phyloP scores from a whole-genome alignment of 2,329 filamentous ascomycete species.

The Passalora sequoiae region DNA sequence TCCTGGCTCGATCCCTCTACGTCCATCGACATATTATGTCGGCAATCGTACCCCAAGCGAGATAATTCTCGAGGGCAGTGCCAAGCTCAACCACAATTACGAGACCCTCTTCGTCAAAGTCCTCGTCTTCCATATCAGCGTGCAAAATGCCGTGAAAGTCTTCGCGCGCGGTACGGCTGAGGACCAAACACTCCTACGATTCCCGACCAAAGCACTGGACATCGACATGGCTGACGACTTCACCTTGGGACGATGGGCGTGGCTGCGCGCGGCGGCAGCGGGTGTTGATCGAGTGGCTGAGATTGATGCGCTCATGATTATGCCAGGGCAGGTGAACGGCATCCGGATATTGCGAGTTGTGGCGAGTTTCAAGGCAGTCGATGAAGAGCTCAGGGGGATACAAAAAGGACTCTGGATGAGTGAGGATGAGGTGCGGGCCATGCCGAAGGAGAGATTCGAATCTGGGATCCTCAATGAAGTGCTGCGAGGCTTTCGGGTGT shows the following conservation, averaged over 20 bases:
- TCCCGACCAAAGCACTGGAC: background rate
- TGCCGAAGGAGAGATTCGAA: too few relatives aligned
- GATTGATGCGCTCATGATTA: background rate
- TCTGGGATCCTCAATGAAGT: too few relatives aligned
- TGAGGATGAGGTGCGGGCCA: background rate
- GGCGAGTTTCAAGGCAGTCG: background rate
- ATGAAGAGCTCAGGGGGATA: background rate
- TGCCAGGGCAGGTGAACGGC: background rate
- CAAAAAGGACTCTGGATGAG: background rate
- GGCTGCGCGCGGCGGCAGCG: too few relatives aligned
- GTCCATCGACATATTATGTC: too few relatives aligned
- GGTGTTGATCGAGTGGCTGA: background rate
- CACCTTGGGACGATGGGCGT: too few relatives aligned
- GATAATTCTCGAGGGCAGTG: too few relatives aligned
- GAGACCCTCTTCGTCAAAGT: too few relatives aligned
- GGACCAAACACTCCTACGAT: background rate
- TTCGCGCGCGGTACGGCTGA: background rate
- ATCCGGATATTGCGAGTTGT: background rate
- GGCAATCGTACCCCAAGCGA: too few relatives aligned
- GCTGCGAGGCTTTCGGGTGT: too few relatives aligned
- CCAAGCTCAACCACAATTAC: too few relatives aligned
- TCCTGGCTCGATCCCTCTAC: too few relatives aligned
- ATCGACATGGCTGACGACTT: too few relatives aligned
- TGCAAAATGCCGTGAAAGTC: background rate
- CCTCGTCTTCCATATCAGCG: background rate